These are phyloP conservation scores for Jamesozyma lodderae DNA, from an alignment of 805 yeast species.

Conservation along the genomic window DNA sequence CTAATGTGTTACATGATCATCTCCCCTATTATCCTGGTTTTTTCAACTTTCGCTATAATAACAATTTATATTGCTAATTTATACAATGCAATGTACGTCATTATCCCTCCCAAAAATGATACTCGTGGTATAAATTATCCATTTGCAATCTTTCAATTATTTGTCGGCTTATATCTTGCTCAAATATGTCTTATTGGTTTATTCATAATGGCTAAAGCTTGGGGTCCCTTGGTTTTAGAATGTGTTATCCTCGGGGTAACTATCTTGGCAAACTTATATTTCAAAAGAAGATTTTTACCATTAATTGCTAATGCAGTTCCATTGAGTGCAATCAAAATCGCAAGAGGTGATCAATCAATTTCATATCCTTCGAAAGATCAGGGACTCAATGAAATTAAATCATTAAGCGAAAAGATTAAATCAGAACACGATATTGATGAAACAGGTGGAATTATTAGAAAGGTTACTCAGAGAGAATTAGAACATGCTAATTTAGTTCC, in stretches of 20 bases:
- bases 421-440: slow-evolving; percentile 16
- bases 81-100: slow-evolving; percentile 57
- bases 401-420: slow-evolving; percentile 36
- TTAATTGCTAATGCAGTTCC: slow-evolving; percentile 64
- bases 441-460: slow-evolving; percentile 23
- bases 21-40: slow-evolving; percentile 62
- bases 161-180: slow-evolving; percentile 62
- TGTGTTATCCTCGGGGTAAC: slow-evolving; percentile 51
- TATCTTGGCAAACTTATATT: slow-evolving; percentile 47
- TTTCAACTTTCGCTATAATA: slow-evolving; percentile 49
- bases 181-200: slow-evolving; percentile 62
- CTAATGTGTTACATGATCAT: slow-evolving; percentile 69
- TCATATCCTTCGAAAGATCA: slow-evolving; percentile 58
- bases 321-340: slow-evolving; percentile 40
- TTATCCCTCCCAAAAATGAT: slow-evolving; percentile 45
- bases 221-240: slow-evolving; percentile 71
- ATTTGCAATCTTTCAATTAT: slow-evolving; percentile 59
- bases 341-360: slow-evolving; percentile 33
- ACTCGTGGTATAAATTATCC: slow-evolving; percentile 69
- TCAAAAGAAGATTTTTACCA: slow-evolving; percentile 52
- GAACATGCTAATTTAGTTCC: slow-evolving; percentile 24
- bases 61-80: slow-evolving; percentile 52
- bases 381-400: slow-evolving; percentile 49
- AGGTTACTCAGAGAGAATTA: slow-evolving; percentile 24
- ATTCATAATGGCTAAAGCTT: slow-evolving; percentile 67